A percentile compares a stretch with the other conserved stretches of the same genome.
Evolutionary conservation across 768 basidiomycete genomes (phyloP).

Genomic region (Pisolithus orientalis): DNA sequence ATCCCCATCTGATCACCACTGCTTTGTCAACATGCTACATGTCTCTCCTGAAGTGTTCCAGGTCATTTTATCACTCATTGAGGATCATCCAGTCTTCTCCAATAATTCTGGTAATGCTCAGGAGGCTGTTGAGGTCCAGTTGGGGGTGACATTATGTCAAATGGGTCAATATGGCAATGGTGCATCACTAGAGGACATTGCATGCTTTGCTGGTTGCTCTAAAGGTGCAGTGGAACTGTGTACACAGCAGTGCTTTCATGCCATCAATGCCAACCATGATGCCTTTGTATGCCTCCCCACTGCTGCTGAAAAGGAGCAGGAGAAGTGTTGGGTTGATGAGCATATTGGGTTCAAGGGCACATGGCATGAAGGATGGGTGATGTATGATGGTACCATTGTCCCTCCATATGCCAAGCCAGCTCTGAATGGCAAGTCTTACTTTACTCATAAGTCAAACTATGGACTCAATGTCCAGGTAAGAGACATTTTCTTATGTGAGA

Average conservation of each 20-base stretch:
- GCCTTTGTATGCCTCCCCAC: slow-evolving; percentile 23
- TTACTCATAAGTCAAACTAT: slow-evolving; percentile 30
- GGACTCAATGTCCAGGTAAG: slow-evolving; percentile 28
- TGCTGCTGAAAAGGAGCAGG: too few species aligned
- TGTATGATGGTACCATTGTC: slow-evolving; percentile 33
- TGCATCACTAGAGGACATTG: slow-evolving; percentile 25
- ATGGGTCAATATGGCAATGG: slow-evolving; percentile 27
- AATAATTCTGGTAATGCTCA: too few species aligned
- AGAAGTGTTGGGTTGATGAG: too few species aligned
- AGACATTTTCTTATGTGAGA: too few species aligned
- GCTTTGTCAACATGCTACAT: too few species aligned
- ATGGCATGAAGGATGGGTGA: slow-evolving; percentile 32
- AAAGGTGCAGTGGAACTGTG: slow-evolving; percentile 12
- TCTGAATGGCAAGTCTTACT: slow-evolving; percentile 30
- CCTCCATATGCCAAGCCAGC: slow-evolving; percentile 23
- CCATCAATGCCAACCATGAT: slow-evolving; percentile 26
- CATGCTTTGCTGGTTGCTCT: slow-evolving; percentile 16
- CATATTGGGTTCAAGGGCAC: slow-evolving; percentile 23
- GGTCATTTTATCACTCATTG: too few species aligned
- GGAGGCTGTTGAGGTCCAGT: too few species aligned
- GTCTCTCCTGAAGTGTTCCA: too few species aligned
- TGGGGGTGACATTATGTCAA: too few species aligned
- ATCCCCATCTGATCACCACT: too few species aligned
- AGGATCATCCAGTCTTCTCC: too few species aligned
- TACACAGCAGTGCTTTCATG: too few species aligned